phyloP scores from a whole-genome alignment of 108 stramenopile genomes.

The Phaeodactylum tricornutum region DNA sequence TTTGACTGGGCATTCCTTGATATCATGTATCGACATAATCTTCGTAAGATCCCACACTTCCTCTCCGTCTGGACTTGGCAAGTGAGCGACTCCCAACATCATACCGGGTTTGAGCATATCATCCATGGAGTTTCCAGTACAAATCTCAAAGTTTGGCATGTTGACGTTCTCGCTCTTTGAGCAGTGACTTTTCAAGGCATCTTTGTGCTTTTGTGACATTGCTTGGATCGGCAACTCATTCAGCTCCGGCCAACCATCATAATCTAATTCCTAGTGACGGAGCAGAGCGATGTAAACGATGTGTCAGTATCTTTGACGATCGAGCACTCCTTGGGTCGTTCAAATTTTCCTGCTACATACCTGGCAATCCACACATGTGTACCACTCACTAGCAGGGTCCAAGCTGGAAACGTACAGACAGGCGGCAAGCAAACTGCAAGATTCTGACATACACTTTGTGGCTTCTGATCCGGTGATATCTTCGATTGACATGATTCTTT shows the following conservation, averaged over 20 bases:
- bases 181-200: neutral
- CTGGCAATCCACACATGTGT: conserved; percentile 48
- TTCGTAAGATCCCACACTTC: conserved; percentile 49
- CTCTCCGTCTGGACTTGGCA: conserved; percentile 11
- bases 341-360: no score
- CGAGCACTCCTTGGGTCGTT: no score
- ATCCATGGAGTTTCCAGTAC: neutral
- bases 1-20: conserved; percentile 5
- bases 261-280: no score
- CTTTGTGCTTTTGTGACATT: neutral
- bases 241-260: neutral
- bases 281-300: no score
- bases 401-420: conserved; percentile 35
- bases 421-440: conserved; percentile 25
- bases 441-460: conserved; percentile 24
- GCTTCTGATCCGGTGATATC: no score
- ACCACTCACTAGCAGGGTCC: conserved; percentile 42
- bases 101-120: neutral
- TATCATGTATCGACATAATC: conserved; percentile 17
- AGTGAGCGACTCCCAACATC: neutral
- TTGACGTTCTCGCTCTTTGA: no score
- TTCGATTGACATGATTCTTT: conserved; percentile 18
- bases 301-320: no score
- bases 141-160: neutral
- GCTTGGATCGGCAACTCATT: neutral